Base-by-base conservation (phyloP, 1,284 basidiomycete genomes). In the Tremellales sp. region DNA sequence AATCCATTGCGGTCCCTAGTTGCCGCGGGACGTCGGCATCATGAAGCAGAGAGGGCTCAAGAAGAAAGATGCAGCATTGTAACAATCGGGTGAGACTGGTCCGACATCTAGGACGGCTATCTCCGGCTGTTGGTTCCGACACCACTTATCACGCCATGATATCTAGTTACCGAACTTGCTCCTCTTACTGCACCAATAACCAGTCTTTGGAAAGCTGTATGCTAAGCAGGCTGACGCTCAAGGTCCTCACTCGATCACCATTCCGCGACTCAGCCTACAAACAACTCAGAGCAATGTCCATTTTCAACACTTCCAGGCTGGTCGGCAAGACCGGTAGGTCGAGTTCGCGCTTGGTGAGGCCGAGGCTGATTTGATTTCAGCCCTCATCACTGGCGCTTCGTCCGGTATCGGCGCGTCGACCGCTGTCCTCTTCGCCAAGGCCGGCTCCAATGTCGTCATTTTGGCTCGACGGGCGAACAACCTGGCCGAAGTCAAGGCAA, bases 341-440 rank as follows among this genome's bases (percentile, higher is more conserved):
- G n/a, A 12, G 22, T 22, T 10, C 7, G n/a, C 15, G n/a, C 21
- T 29, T 24, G 8, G 29, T 31, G 29, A 31, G 29, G n/a, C 29
- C 29, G 8, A 31, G 8, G 15, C 29, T 31, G 29, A 31, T 17
- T n/a, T 3, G 8, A 6, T 21, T 22, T 19, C 41, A 70, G 70
- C 58, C 29, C 67, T 73, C 25, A 65, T 73, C 45, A 71, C 68
- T 25, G 70, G 70, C 8, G 67, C 70, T 1, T 67, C 64, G 8
- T 64, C 63, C 15, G 70, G 70, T 29, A 73, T 73, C 43, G 70
- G 70, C 5, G 70, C 70, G 1, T 56, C 68, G 2, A 71, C 70
- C 0, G 68, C 70, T 11, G 35, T 55, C 35, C 64, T 73, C 10
- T 73, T 70, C 52, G 61, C 67, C 19, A 61, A 61, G 39, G 56